Conservation (phyloP, 805 yeast species). For the Kurtzmaniella cleridarum region DNA sequence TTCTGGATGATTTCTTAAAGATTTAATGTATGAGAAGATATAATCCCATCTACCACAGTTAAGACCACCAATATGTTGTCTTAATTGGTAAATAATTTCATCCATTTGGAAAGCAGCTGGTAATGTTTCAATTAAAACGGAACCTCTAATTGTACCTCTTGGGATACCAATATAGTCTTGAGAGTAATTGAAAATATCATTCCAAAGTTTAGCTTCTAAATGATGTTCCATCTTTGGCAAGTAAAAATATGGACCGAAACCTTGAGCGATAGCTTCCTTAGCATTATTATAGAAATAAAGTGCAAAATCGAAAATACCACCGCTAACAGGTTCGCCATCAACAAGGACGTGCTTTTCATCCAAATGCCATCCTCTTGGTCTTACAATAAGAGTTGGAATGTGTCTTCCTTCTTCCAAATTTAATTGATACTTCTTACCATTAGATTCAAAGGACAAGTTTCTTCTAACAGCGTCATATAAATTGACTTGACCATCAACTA, state of each 20-base stretch:
- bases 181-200: conserved; percentile 15
- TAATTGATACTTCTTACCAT: conserved; percentile 41
- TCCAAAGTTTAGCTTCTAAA: conserved; percentile 19
- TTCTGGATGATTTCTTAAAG: conserved; percentile 12
- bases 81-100: conserved; percentile 16
- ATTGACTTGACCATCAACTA: conserved; percentile 77
- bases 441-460: conserved; percentile 40
- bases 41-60: conserved; percentile 22
- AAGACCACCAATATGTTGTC: conserved; percentile 15
- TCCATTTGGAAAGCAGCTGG: conserved; percentile 22
- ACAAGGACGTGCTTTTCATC: conserved; percentile 65
- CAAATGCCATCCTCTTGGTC: conserved; percentile 90
- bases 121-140: conserved; percentile 17
- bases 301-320: conserved; percentile 76
- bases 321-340: conserved; percentile 73
- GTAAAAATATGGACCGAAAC: conserved; percentile 17
- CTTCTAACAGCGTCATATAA: conserved; percentile 71
- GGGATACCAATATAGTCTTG: conserved; percentile 13
- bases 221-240: conserved; percentile 19
- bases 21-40: conserved; percentile 16
- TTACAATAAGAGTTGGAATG: conserved; percentile 71
- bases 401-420: conserved; percentile 47
- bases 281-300: conserved; percentile 45
- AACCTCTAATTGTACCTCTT: conserved; percentile 17
- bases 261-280: conserved; percentile 9